Evolutionary conservation across 2,329 filamentous ascomycete species (phyloP).

Genomic region (Fusarium sp.): DNA sequence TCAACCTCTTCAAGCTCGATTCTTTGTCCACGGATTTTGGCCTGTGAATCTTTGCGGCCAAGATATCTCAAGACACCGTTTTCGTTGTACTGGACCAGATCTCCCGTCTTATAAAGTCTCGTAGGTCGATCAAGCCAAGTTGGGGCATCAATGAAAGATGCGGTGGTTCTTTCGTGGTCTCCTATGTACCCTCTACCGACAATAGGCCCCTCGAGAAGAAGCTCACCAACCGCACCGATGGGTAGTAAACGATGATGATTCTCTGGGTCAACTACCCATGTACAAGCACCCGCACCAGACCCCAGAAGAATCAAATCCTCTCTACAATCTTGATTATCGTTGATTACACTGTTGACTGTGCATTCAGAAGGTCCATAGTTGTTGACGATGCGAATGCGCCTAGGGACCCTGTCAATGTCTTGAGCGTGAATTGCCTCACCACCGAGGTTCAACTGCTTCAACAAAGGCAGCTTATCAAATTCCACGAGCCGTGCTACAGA

Average conservation of each 20-base stretch:
- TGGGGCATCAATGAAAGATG: background rate
- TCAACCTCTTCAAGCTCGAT: background rate
- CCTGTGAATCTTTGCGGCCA: background rate
- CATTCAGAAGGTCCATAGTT: conserved; percentile 15
- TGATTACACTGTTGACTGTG: background rate
- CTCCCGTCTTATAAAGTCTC: conserved; percentile 1
- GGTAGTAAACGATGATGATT: background rate
- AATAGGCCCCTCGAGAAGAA: background rate
- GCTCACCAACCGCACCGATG: background rate
- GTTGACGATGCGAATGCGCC: conserved; percentile 25
- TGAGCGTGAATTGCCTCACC: background rate
- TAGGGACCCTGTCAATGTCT: background rate
- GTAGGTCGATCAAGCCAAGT: background rate
- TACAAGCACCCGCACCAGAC: background rate
- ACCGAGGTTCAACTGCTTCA: background rate
- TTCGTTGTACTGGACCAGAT: background rate
- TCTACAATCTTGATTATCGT: background rate
- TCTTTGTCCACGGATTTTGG: conserved; percentile 1
- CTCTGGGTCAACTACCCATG: background rate
- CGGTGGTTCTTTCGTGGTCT: background rate
- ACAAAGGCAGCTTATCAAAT: background rate
- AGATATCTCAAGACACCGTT: background rate
- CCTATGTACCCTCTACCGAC: conserved; percentile 7
- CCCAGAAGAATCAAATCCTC: background rate
- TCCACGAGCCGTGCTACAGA: conserved; percentile 7